Evolutionary conservation across 345 rosid genomes (phyloP).

Genomic region (Cardiospermum halicacabum): DNA sequence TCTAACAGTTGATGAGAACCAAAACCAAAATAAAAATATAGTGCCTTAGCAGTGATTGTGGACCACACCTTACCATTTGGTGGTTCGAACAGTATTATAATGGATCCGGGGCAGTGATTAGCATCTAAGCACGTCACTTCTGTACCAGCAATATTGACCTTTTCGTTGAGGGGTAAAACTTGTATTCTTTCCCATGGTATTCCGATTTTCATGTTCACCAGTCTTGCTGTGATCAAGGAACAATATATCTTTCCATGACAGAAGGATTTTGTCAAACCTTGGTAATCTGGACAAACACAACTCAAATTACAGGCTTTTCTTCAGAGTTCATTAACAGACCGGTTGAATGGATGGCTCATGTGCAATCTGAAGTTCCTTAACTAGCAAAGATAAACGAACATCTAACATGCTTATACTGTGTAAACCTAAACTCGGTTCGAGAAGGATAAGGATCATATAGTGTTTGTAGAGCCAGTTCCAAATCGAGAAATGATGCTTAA

Average conservation of each 20-base stretch:
- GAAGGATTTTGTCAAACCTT: conserved; percentile 86
- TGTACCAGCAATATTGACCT: conserved; percentile 53
- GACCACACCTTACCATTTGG: conserved; percentile 81
- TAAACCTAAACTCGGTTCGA: too few species aligned
- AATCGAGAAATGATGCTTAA: not conserved
- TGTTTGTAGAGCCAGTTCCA: not conserved
- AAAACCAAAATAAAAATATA: not conserved
- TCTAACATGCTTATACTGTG: not conserved
- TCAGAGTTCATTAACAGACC: not conserved
- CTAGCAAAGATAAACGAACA: not conserved
- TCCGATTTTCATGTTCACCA: conserved; percentile 83
- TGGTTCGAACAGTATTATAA: conserved; percentile 82
- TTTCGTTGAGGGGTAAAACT: conserved; percentile 69
- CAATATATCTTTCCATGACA: conserved; percentile 88
- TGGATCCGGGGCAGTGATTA: conserved; percentile 93
- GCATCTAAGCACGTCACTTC: conserved; percentile 85
- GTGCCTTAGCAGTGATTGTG: conserved; percentile 15
- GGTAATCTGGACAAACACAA: conserved; percentile 68
- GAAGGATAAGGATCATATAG: too few species aligned
- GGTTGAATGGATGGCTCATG: not conserved
- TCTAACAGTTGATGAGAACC: conserved; percentile 11
- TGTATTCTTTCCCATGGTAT: conserved; percentile 78
- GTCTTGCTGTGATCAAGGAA: conserved; percentile 75
- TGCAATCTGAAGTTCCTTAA: not conserved
- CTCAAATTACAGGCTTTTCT: not conserved